Evolutionary conservation across 306 rosid genomes (phyloP).

Genomic region (Myrica gale): DNA sequence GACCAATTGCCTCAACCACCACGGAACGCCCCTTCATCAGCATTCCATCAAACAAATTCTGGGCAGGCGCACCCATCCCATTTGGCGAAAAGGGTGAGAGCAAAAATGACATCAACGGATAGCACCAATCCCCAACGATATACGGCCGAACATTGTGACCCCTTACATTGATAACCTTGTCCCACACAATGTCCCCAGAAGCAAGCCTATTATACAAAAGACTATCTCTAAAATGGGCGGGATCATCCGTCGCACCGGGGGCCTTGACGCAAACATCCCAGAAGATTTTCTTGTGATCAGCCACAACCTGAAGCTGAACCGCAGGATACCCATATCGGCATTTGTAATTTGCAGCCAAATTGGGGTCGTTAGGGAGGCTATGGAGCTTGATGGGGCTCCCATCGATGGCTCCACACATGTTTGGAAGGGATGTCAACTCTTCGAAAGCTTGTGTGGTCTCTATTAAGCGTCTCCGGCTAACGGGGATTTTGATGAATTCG

Average conservation of each 20-base stretch:
- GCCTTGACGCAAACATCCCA: constrained; percentile 97
- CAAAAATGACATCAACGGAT: constrained; percentile 68
- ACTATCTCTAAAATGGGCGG: constrained; percentile 76
- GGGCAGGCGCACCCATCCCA: constrained; percentile 80
- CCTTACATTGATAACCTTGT: constrained; percentile 55
- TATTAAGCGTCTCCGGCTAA: constrained; percentile 60
- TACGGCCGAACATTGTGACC: constrained; percentile 76
- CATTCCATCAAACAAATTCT: constrained; percentile 89
- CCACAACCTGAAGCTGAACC: constrained; percentile 81
- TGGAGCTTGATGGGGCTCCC: constrained; percentile 60
- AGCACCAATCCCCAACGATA: constrained; percentile 89
- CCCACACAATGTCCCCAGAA: constrained; percentile 78
- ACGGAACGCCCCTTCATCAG: constrained; percentile 88
- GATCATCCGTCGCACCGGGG: constrained; percentile 72
- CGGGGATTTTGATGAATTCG: constrained; percentile 81
- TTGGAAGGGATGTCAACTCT: constrained; percentile 81
- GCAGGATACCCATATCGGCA: constrained; percentile 62
- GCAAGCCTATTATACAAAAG: constrained; percentile 58
- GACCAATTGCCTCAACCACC: constrained; percentile 78
- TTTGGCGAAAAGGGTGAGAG: constrained; percentile 61
- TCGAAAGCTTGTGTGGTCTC: constrained; percentile 82
- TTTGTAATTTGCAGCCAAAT: constrained; percentile 42
- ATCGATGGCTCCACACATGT: constrained; percentile 91
- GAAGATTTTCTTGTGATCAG: constrained; percentile 80
- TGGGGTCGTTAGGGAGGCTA: constrained; percentile 33